phyloP scores from a whole-genome alignment of 805 yeast genomes.

The Barnettozyma botsteinii region DNA sequence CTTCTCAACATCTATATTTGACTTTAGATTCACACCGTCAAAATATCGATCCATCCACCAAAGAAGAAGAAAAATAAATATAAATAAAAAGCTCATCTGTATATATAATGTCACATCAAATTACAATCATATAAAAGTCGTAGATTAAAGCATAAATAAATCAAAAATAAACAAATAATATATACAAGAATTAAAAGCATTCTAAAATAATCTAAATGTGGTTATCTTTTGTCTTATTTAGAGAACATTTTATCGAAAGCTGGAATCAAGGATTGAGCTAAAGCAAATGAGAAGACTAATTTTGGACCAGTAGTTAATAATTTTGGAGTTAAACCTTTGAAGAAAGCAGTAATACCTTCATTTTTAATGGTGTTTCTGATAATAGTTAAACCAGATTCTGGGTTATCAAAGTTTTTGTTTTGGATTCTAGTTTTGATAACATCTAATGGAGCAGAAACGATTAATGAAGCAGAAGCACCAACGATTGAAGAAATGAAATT shows the following conservation, averaged over 20 bases:
- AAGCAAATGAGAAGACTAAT: slow-evolving; percentile 94
- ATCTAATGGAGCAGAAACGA: slow-evolving; percentile 96
- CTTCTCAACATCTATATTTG: slow-evolving; percentile 63
- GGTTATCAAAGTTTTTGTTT: slow-evolving; percentile 91
- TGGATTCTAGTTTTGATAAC: slow-evolving; percentile 98
- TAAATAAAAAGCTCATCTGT: background rate
- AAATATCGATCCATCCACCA: slow-evolving; percentile 29
- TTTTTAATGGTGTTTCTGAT: slow-evolving; percentile 87
- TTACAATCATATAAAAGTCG: too few species aligned
- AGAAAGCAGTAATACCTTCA: slow-evolving; percentile 80
- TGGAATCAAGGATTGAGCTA: slow-evolving; percentile 95
- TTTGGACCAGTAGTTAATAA: slow-evolving; percentile 97
- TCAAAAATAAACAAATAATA: background rate
- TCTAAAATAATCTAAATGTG: background rate
- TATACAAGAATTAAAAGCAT: slow-evolving; percentile 7
- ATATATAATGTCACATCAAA: too few species aligned
- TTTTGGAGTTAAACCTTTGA: slow-evolving; percentile 92
- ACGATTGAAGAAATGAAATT: slow-evolving; percentile 91
- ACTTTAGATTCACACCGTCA: slow-evolving; percentile 63
- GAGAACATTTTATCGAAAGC: slow-evolving; percentile 75
- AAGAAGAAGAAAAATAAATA: slow-evolving; percentile 7
- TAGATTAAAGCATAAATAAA: background rate
- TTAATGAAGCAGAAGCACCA: slow-evolving; percentile 95
- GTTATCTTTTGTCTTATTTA: too few species aligned
- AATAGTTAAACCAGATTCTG: slow-evolving; percentile 89